phyloP scores from a whole-genome alignment of 78 protist genomes.

The Isochrysis galbana region DNA sequence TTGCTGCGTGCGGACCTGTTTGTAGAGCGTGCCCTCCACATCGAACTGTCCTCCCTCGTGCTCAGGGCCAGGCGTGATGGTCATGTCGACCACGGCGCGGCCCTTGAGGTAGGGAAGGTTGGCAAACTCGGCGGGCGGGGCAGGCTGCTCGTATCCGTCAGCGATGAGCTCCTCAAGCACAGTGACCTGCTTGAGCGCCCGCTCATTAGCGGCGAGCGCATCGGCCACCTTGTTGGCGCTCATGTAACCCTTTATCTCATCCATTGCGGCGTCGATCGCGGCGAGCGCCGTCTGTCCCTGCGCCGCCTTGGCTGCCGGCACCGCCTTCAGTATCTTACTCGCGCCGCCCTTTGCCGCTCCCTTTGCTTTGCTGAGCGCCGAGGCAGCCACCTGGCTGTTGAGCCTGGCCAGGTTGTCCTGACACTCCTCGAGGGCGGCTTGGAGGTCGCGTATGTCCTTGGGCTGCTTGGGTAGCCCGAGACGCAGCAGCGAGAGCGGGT shows the following conservation, averaged over 20 bases:
- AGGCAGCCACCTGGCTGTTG: not conserved
- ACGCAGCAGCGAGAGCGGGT: conserved; percentile 12
- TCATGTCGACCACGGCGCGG: not conserved
- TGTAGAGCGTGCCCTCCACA: not conserved
- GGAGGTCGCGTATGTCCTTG: not conserved
- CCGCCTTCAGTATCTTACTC: not conserved
- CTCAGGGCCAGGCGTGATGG: not conserved
- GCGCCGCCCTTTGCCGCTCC: not conserved
- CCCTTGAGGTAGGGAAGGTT: not conserved
- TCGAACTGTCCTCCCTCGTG: not conserved
- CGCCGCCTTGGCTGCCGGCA: not conserved
- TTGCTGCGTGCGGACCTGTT: no score
- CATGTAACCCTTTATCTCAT: not conserved
- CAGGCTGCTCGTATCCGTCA: not conserved
- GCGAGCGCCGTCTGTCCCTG: not conserved
- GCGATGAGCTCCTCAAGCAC: not conserved
- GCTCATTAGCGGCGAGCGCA: not conserved
- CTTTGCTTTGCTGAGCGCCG: not conserved
- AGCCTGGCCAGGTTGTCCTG: not conserved
- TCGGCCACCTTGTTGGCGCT: not conserved
- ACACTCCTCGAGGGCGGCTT: not conserved
- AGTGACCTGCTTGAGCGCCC: not conserved
- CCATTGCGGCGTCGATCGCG: not conserved
- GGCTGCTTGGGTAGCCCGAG: not conserved
- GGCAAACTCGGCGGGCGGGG: not conserved